These are phyloP conservation scores for Striga asiatica DNA, from an alignment of 257 asterid genomes.

Conservation along the genomic window DNA sequence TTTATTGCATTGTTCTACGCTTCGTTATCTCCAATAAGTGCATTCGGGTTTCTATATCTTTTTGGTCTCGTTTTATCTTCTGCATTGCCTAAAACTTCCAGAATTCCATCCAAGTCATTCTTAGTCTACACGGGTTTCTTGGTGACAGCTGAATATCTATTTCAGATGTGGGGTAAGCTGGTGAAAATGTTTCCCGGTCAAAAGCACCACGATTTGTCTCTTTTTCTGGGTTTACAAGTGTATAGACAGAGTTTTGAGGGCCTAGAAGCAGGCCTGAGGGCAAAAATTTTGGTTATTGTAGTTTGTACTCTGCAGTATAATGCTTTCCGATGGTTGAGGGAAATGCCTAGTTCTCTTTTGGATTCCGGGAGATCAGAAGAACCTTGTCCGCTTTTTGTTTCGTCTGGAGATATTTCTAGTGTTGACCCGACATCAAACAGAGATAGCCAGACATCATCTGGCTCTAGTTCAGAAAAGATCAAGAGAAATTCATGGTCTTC, in stretches of 20 bases:
- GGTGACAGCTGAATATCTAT: conserved; percentile 68
- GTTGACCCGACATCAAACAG: conserved; percentile 31
- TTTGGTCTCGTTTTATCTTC: conserved; percentile 71
- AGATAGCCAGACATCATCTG: conserved; percentile 28
- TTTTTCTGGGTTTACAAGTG: conserved; percentile 70
- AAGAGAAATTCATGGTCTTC: conserved; percentile 53
- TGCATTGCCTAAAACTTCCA: conserved; percentile 67
- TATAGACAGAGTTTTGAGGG: conserved; percentile 66
- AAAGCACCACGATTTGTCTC: conserved; percentile 52
- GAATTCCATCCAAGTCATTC: conserved; percentile 77
- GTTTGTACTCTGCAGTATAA: conserved; percentile 92
- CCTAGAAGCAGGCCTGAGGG: conserved; percentile 77
- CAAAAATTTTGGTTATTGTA: conserved; percentile 83
- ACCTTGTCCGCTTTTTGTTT: conserved; percentile 85
- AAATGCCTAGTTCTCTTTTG: conserved; percentile 43
- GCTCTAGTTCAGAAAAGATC: conserved; percentile 30
- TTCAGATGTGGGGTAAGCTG: conserved; percentile 89
- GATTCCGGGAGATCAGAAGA: conserved; percentile 53
- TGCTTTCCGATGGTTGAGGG: conserved; percentile 81
- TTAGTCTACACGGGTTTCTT: conserved; percentile 71
- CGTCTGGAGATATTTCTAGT: conserved; percentile 46
- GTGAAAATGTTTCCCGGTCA: conserved; percentile 96
- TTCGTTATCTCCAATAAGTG: conserved; percentile 80
- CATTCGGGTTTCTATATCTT: conserved; percentile 74
- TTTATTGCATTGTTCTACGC: conserved; percentile 71